Conservation (phyloP, 2,329 filamentous ascomycete genomes). For the Alternaria dauci region DNA sequence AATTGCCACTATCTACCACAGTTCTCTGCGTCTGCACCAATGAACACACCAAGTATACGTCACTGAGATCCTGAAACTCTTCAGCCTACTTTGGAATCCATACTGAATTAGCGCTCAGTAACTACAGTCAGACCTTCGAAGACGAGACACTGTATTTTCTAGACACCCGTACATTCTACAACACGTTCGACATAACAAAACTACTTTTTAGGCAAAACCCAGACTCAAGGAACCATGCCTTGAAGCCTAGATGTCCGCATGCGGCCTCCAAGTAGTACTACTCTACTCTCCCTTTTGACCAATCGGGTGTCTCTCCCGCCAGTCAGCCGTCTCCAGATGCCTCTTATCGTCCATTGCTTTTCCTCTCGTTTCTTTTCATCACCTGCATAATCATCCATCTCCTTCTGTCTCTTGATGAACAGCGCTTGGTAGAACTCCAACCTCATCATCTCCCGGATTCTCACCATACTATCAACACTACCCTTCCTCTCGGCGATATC, state of each 20-base stretch:
- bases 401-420: slow-evolving; percentile 12
- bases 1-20: not conserved
- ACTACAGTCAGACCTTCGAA: not conserved
- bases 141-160: not conserved
- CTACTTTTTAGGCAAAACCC: not conserved
- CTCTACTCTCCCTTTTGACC: not conserved
- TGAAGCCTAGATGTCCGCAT: not conserved
- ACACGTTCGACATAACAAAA: not conserved
- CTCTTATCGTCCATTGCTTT: not conserved
- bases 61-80: not conserved
- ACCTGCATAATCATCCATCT: not conserved
- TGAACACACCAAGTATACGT: not conserved
- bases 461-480: slow-evolving; percentile 8
- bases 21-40: not conserved
- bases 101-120: not conserved
- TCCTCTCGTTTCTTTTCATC: not conserved
- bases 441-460: slow-evolving; percentile 8
- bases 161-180: not conserved
- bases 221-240: not conserved
- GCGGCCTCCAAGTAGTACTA: not conserved
- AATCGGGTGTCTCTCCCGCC: not conserved
- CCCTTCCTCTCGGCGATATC: not conserved
- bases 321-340: not conserved
- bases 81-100: not conserved
- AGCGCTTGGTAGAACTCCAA: slow-evolving; percentile 16